Evolutionary conservation across 2,329 filamentous ascomycete species (phyloP), one percentile per base, ranked within the genome.

Genomic region (Coniochaeta sp.): DNA sequence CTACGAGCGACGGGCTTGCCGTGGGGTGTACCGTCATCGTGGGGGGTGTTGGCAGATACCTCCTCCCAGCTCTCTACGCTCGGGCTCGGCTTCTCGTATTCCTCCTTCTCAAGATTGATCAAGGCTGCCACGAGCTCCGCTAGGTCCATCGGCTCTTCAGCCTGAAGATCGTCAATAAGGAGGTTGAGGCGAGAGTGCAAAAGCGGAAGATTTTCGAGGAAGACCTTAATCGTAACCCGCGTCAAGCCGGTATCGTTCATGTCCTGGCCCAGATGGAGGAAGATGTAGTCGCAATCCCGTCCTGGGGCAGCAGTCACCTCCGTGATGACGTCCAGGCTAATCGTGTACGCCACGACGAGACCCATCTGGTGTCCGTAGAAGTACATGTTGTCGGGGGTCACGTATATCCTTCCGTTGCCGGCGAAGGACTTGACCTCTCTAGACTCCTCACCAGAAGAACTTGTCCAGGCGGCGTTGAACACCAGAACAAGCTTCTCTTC

Each of bases 291-390:
- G 63, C 90, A 96, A 61, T 96, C 91, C 64, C 86, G 86, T 18
- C 94, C 94, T 12, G 90, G 86, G 1, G 90, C 90, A 32, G 89
- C 89, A 22, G 90, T 96, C 38, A 97, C 89, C 67, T 97, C 94
- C 8, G 83, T 83, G 52, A 99, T 89, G 47, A 80, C 83, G 51
- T 85, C 79, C 52, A 99, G 75, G 51, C 79, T 83, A 49, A 95
- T 82, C 14, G 82, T 82, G 49, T 91, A 92, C 1, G 92, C 88
- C 31, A 96, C 77, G 1, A 97, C 87, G 6, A 99, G 78, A 6
- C 94, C 94, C 65, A 96, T 84, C 63, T 96, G 89, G 63, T 97
- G 88, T 60, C 91, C 95, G 69, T 96, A 99, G 64, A 99, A 97
- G 67, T 95, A 97, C 65, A 99, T 84, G 57, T 91, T 87, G 55